Percentiles rank a stretch among this genome's conserved stretches.
These are phyloP conservation scores for Nannochloropsis salina DNA, from an alignment of 108 stramenopile species.

Conservation along the genomic window DNA sequence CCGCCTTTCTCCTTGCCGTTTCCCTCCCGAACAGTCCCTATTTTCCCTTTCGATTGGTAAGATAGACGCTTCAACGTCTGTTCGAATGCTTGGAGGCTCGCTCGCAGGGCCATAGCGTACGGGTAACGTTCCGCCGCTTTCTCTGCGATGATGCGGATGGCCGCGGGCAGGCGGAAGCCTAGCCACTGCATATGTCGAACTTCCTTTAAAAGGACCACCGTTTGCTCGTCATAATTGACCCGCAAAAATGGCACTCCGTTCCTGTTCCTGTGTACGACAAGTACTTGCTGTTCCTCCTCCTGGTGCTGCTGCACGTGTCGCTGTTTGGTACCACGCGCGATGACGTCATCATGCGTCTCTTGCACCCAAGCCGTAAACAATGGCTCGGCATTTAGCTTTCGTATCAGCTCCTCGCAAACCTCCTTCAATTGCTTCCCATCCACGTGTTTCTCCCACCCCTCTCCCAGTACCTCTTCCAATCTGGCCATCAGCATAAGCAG, in stretches of 20 bases:
- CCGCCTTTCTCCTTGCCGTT: background rate
- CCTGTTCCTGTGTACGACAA: conserved; percentile 15
- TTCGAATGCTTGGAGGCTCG: conserved; percentile 70
- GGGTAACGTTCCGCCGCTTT: conserved; percentile 54
- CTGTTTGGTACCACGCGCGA: conserved; percentile 38
- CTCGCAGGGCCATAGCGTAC: conserved; percentile 70
- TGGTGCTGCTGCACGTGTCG: conserved; percentile 40
- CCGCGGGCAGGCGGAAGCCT: conserved; percentile 69
- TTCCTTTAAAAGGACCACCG: conserved; percentile 81
- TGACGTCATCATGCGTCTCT: conserved; percentile 58
- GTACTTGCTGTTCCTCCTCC: conserved; percentile 58
- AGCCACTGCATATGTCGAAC: conserved; percentile 90
- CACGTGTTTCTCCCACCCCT: conserved; percentile 82
- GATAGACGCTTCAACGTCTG: conserved; percentile 26
- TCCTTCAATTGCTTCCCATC: conserved; percentile 87
- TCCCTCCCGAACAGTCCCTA: background rate
- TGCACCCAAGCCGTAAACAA: conserved; percentile 74
- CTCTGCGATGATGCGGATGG: conserved; percentile 44
- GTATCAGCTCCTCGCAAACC: conserved; percentile 80
- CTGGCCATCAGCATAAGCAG: conserved; percentile 78
- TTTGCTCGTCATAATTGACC: conserved; percentile 90
- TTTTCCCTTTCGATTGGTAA: background rate
- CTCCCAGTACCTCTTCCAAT: conserved; percentile 88
- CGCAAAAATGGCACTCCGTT: conserved; percentile 12
- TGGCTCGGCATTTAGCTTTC: conserved; percentile 75